Percentiles rank a stretch among this genome's conserved stretches.
Evolutionary conservation across 495 filamentous ascomycete species (phyloP).

Genomic region (Hyaloscypha variabilis): DNA sequence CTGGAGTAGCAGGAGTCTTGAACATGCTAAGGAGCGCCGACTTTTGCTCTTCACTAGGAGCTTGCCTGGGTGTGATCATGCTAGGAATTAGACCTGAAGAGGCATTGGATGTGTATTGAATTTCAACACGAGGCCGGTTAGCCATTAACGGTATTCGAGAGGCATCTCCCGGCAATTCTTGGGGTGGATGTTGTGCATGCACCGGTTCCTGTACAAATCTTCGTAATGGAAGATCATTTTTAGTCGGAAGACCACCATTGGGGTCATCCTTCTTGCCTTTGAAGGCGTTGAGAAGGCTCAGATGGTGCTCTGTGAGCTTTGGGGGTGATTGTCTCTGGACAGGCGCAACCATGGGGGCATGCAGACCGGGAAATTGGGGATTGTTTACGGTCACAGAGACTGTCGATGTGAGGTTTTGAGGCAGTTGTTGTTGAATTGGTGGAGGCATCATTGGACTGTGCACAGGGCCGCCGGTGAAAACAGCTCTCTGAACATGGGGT

Average conservation of each 20-base stretch:
- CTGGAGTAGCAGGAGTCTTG: slow-evolving; percentile 38
- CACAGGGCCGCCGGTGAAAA: slow-evolving; percentile 34
- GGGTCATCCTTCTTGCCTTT: slow-evolving; percentile 41
- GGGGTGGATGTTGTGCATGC: slow-evolving; percentile 12
- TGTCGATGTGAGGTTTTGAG: slow-evolving; percentile 6
- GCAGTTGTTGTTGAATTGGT: slow-evolving; percentile 45
- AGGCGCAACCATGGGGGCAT: slow-evolving; percentile 55
- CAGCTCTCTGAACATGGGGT: slow-evolving; percentile 30
- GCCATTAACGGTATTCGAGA: not conserved
- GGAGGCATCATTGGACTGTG: slow-evolving; percentile 37
- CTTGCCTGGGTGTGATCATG: slow-evolving; percentile 16
- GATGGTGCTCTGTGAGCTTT: slow-evolving; percentile 65
- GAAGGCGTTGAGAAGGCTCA: slow-evolving; percentile 66
- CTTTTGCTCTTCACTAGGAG: slow-evolving; percentile 46
- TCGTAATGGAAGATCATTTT: slow-evolving; percentile 18
- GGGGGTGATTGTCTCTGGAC: slow-evolving; percentile 38
- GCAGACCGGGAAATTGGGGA: slow-evolving; percentile 48
- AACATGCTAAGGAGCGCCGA: slow-evolving; percentile 51
- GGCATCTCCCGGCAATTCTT: slow-evolving; percentile 28
- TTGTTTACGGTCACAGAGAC: slow-evolving; percentile 29
- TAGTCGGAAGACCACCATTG: not conserved
- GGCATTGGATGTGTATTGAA: slow-evolving; percentile 26
- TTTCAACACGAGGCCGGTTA: not conserved
- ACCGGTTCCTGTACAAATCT: slow-evolving; percentile 14
- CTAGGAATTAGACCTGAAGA: slow-evolving; percentile 24